Conservation (phyloP, 2,329 filamentous ascomycete genomes). For the Metarhizium rileyi region DNA sequence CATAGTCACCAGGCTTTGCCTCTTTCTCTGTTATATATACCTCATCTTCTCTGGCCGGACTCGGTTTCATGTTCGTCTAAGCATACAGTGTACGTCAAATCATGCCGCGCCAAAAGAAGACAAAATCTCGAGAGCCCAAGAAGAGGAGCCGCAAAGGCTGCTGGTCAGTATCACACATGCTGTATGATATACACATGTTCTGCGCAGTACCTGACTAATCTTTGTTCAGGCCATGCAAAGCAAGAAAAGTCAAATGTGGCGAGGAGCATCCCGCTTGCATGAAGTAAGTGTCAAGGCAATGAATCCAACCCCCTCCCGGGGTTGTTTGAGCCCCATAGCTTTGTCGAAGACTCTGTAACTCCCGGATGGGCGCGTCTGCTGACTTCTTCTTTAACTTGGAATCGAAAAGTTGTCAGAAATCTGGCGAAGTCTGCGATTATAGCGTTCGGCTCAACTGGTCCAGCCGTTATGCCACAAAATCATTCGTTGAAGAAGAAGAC, state of each 20-base stretch:
- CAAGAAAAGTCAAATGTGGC: conserved; percentile 64
- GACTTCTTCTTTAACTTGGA: background rate
- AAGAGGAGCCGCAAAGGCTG: conserved; percentile 35
- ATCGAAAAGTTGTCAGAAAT: conserved; percentile 48
- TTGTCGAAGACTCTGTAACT: background rate
- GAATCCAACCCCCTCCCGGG: background rate
- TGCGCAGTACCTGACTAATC: background rate
- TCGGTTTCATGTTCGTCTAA: background rate
- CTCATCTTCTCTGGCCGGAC: background rate
- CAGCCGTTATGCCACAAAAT: conserved; percentile 37
- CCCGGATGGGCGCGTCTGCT: background rate
- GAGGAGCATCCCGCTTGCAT: conserved; percentile 65
- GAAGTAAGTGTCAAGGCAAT: conserved; percentile 35
- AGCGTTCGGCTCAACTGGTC: conserved; percentile 76
- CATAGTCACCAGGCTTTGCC: background rate
- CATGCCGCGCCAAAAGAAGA: conserved; percentile 35
- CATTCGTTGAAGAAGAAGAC: background rate
- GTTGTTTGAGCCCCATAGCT: background rate
- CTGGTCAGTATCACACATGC: conserved; percentile 24
- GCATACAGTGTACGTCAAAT: background rate
- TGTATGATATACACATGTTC: background rate
- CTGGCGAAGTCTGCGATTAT: conserved; percentile 69
- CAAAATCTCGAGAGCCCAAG: conserved; percentile 33
- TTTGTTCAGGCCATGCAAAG: conserved; percentile 61
- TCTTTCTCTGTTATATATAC: background rate